phyloP scores from a whole-genome alignment of 2,329 filamentous ascomycete genomes.

The Pseudogymnoascus sp. region DNA sequence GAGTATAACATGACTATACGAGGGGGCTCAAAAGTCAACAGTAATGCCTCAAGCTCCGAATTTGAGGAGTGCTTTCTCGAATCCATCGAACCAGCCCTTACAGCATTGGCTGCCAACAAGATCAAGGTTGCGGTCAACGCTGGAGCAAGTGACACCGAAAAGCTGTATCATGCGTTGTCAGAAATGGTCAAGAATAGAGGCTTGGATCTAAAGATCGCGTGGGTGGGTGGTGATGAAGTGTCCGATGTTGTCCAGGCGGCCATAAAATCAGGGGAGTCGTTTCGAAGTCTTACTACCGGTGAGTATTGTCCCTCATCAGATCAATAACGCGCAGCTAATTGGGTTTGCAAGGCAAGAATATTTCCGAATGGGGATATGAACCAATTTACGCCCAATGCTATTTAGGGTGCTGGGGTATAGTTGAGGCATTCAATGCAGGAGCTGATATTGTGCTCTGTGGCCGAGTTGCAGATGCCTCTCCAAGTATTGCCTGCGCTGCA shows the following conservation, averaged over 20 bases:
- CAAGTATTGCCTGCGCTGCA: conserved; percentile 33
- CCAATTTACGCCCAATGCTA: conserved; percentile 20
- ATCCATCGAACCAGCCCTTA: conserved; percentile 24
- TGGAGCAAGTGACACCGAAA: conserved; percentile 43
- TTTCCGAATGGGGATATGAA: conserved; percentile 6
- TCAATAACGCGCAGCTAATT: background rate
- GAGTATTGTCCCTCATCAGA: background rate
- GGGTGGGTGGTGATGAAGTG: conserved; percentile 30
- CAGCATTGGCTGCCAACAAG: conserved; percentile 36
- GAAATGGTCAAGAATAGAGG: background rate
- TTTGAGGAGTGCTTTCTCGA: conserved; percentile 11
- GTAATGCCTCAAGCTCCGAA: background rate
- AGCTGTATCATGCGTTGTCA: conserved; percentile 27
- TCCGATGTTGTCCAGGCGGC: conserved; percentile 7
- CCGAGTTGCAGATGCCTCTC: conserved; percentile 35
- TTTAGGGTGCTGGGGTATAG: conserved; percentile 33
- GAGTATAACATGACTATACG: conserved; percentile 28
- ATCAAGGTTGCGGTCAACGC: conserved; percentile 48
- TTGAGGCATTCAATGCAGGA: conserved; percentile 18
- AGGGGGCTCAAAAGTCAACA: conserved; percentile 18
- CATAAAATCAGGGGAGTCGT: conserved; percentile 8
- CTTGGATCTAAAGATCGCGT: conserved; percentile 26
- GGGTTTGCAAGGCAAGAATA: background rate
- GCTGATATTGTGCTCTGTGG: conserved; percentile 38
- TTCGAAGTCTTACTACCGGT: conserved; percentile 9